Evolutionary conservation across 305 asterid genomes (phyloP).

Genomic region (Solanum hybrid): DNA sequence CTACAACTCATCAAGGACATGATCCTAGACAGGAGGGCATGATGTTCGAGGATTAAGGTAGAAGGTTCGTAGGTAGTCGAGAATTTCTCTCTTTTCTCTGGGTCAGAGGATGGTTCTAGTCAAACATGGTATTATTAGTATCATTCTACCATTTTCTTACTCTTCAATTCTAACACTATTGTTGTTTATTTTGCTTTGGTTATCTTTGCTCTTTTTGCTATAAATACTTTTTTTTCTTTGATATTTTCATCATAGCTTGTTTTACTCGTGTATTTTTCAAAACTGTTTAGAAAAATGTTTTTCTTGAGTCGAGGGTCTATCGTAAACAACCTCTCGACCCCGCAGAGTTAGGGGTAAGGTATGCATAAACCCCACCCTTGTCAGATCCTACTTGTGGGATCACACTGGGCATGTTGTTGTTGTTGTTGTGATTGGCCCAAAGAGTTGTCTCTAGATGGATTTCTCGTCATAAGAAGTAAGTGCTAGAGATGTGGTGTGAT

Average conservation of each 20-base stretch:
- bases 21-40: background rate
- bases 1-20: background rate
- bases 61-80: background rate
- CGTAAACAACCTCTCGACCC: background rate
- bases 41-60: background rate
- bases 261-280: background rate
- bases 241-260: background rate
- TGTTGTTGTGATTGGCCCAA: background rate
- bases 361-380: background rate
- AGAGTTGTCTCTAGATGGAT: background rate
- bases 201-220: background rate
- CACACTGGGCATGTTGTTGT: background rate
- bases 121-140: background rate
- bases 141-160: background rate
- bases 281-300: background rate
- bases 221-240: background rate
- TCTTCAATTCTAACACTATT: background rate
- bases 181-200: background rate
- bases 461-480: background rate
- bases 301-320: background rate
- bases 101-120: background rate
- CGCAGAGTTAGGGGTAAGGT: background rate
- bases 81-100: background rate
- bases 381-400: background rate
- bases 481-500: background rate